A percentile compares a stretch with the other conserved stretches of the same genome.
Conservation (phyloP, 139 green algal species). For the Eudorina sp. region DNA sequence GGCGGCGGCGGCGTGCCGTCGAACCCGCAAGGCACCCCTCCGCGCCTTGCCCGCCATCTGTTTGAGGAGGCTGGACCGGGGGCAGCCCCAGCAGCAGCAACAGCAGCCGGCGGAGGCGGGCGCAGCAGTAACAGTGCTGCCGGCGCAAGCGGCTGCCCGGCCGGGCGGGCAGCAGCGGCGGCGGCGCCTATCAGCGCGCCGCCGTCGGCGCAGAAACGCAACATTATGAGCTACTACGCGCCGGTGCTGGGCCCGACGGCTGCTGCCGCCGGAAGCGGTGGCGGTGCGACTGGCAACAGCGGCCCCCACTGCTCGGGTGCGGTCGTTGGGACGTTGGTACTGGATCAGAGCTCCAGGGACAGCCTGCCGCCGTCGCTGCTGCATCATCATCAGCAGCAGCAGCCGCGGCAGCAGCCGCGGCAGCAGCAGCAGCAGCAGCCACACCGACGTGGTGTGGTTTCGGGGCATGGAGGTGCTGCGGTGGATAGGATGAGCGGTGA, state of each 20-base stretch:
- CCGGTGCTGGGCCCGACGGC: not conserved
- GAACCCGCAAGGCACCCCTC: not conserved
- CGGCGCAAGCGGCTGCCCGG: not conserved
- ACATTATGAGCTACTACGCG: constrained; percentile 17
- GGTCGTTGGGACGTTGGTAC: not conserved
- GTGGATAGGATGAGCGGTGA: no score
- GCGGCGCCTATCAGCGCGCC: not conserved
- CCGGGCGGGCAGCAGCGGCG: not conserved
- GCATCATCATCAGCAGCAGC: not conserved
- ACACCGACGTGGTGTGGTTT: not conserved
- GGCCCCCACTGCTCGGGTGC: no score
- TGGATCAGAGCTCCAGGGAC: constrained; percentile 36
- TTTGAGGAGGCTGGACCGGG: not conserved
- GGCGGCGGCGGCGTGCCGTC: not conserved
- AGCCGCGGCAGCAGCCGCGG: not conserved
- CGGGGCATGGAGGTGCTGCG: no score
- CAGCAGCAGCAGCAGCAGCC: not conserved
- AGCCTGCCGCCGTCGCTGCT: not conserved
- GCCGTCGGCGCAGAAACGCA: not conserved
- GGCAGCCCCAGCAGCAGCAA: not conserved
- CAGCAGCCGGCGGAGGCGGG: not conserved
- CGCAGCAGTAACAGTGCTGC: not conserved
- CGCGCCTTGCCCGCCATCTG: not conserved
- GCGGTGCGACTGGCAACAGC: no score
- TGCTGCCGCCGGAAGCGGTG: not conserved